Conservation (phyloP, 2,329 filamentous ascomycete genomes). For the Septoria linicola region DNA sequence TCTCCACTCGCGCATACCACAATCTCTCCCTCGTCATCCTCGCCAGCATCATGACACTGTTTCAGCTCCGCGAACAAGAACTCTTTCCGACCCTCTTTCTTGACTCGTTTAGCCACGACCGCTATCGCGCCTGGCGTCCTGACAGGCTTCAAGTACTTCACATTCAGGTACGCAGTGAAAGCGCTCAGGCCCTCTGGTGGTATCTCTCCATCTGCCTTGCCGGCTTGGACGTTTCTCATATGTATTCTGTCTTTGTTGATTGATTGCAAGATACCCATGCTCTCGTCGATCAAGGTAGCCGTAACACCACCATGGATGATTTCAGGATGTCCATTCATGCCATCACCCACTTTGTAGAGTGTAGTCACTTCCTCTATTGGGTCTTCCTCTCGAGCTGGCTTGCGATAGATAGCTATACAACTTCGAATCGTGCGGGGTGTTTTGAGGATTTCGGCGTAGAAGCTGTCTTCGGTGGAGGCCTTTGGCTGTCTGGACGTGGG, state of each 20-base stretch:
- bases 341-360: conserved; percentile 49
- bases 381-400: conserved; percentile 35
- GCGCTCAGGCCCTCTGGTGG: conserved; percentile 31
- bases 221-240: conserved; percentile 10
- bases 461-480: conserved; percentile 48
- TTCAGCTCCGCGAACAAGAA: conserved; percentile 51
- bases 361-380: conserved; percentile 38
- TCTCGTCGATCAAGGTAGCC: conserved; percentile 59
- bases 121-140: conserved; percentile 52
- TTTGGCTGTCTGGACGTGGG: conserved; percentile 44
- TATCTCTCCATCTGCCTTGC: conserved; percentile 28
- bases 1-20: conserved; percentile 53
- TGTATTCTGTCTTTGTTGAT: conserved; percentile 40
- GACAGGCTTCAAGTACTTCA: conserved; percentile 55
- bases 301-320: conserved; percentile 60
- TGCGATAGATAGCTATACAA: conserved; percentile 47
- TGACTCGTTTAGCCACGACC: conserved; percentile 44
- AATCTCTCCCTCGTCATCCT: conserved; percentile 47
- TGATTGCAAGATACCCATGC: conserved; percentile 52
- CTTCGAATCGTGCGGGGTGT: conserved; percentile 50
- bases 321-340: conserved; percentile 55
- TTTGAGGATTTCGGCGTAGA: conserved; percentile 56
- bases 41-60: conserved; percentile 27
- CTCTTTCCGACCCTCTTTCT: conserved; percentile 55
- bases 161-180: conserved; percentile 57